Conservation (phyloP, 495 filamentous ascomycete genomes). For the Penicillium salamii region DNA sequence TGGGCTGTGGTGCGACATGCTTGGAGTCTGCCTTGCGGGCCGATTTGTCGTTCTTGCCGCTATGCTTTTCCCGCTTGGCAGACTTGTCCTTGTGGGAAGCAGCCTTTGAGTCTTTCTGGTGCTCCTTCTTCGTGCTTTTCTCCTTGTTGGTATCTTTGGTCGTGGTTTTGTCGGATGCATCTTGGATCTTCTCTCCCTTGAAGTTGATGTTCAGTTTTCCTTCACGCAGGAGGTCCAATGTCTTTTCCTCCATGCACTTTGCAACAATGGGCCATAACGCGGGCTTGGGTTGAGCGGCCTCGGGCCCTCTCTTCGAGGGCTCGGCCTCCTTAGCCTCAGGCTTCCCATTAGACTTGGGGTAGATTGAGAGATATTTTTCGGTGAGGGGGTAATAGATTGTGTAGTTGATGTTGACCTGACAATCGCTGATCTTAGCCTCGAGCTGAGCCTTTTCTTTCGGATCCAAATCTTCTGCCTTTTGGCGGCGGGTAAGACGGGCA, state of each 20-base stretch:
- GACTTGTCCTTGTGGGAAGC: slow-evolving; percentile 2
- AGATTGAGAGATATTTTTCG: slow-evolving; percentile 78
- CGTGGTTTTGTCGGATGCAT: neutral
- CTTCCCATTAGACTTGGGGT: slow-evolving; percentile 45
- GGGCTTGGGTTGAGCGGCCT: slow-evolving; percentile 33
- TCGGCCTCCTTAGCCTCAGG: slow-evolving; percentile 16
- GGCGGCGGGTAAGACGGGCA: slow-evolving; percentile 50
- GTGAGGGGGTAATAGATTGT: slow-evolving; percentile 76
- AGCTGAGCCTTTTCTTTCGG: slow-evolving; percentile 50
- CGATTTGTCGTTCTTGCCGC: slow-evolving; percentile 12
- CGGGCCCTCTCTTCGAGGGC: slow-evolving; percentile 17
- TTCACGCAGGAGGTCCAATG: slow-evolving; percentile 53
- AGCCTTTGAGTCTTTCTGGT: slow-evolving; percentile 9
- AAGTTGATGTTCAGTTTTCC: slow-evolving; percentile 40
- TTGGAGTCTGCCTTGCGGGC: slow-evolving; percentile 9
- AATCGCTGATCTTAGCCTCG: slow-evolving; percentile 59
- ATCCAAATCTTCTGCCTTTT: slow-evolving; percentile 47
- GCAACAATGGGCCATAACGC: slow-evolving; percentile 70
- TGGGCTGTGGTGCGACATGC: slow-evolving; percentile 9
- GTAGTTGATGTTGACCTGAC: slow-evolving; percentile 83
- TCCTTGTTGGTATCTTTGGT: slow-evolving; percentile 5
- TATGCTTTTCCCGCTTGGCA: slow-evolving; percentile 7
- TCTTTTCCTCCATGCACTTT: slow-evolving; percentile 64
- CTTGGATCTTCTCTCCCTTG: slow-evolving; percentile 20
- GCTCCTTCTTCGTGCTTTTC: slow-evolving; percentile 14